Conservation (phyloP, 192 early-diverging fungal genomes). For the Mortierella antarctica region DNA sequence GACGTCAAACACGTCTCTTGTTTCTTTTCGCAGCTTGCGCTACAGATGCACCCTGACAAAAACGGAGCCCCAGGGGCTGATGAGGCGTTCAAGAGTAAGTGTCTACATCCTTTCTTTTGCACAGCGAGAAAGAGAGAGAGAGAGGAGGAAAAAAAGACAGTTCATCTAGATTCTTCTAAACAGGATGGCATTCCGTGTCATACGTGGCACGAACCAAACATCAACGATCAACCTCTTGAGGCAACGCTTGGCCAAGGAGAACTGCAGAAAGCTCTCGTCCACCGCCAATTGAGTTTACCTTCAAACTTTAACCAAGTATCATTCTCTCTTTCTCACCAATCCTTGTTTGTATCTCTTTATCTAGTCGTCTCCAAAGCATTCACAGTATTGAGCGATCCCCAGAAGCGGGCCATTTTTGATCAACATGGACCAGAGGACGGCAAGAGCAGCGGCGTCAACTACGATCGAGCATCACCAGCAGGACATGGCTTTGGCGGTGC, state of each 20-base stretch:
- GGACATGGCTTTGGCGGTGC: conserved; percentile 55
- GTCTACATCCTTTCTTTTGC: background rate
- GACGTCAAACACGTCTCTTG: background rate
- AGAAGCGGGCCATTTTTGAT: conserved; percentile 90
- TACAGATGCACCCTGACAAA: conserved; percentile 97
- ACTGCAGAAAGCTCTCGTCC: background rate
- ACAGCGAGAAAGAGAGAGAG: too few species aligned
- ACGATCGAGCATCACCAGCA: conserved; percentile 44
- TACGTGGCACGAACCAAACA: conserved; percentile 28
- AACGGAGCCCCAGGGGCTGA: conserved; percentile 95
- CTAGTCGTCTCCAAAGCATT: conserved; percentile 93
- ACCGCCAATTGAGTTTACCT: too few species aligned
- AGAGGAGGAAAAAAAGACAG: conserved; percentile 48
- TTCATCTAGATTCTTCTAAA: conserved; percentile 85
- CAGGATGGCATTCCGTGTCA: conserved; percentile 17
- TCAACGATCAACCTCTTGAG: background rate
- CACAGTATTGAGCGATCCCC: conserved; percentile 85
- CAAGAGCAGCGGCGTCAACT: conserved; percentile 51
- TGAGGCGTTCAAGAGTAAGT: conserved; percentile 92
- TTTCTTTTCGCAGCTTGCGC: conserved; percentile 70
- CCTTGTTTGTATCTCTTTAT: background rate
- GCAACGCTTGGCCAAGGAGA: background rate
- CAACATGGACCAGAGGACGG: conserved; percentile 84
- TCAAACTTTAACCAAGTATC: too few species aligned
- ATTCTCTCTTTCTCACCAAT: background rate